A percentile compares a stretch with the other conserved stretches of the same genome.
Evolutionary conservation across 2,329 filamentous ascomycete species (phyloP).

Genomic region (Aureobasidium melanogenum): DNA sequence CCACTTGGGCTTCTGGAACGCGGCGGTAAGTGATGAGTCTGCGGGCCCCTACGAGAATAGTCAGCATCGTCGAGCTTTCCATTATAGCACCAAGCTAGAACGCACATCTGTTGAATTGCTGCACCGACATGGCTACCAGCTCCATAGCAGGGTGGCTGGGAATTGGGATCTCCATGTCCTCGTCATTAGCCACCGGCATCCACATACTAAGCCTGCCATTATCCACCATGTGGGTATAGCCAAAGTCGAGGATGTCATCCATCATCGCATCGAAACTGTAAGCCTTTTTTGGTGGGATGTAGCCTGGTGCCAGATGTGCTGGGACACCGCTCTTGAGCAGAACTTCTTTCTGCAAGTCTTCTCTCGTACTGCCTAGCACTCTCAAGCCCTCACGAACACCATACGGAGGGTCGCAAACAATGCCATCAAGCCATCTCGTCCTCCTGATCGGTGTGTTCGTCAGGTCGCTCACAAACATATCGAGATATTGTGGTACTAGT

Average conservation of each 20-base stretch:
- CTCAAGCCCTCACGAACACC: constrained; percentile 86
- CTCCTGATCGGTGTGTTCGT: constrained; percentile 28
- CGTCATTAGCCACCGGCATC: constrained; percentile 16
- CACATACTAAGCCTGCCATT: constrained; percentile 75
- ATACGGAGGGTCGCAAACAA: constrained; percentile 93
- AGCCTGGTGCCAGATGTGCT: constrained; percentile 61
- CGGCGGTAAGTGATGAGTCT: constrained; percentile 79
- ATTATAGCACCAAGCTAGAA: neutral
- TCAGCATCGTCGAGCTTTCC: neutral
- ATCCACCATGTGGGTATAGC: constrained; percentile 65
- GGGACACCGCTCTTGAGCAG: constrained; percentile 61
- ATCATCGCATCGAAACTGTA: constrained; percentile 90
- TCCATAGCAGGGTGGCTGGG: constrained; percentile 69
- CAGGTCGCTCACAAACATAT: constrained; percentile 36
- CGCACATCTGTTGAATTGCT: constrained; percentile 82
- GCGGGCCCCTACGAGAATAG: constrained; percentile 59
- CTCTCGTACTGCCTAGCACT: constrained; percentile 70
- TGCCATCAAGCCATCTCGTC: constrained; percentile 66
- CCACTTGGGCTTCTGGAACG: constrained; percentile 49
- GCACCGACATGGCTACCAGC: constrained; percentile 67
- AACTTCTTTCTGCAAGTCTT: constrained; percentile 36
- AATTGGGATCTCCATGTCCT: constrained; percentile 30
- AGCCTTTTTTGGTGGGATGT: constrained; percentile 79
- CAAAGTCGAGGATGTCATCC: constrained; percentile 80
- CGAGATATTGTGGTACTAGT: constrained; percentile 48